These are phyloP conservation scores for Chlorella variabilis DNA, from an alignment of 163 green algal species.

Conservation along the genomic window DNA sequence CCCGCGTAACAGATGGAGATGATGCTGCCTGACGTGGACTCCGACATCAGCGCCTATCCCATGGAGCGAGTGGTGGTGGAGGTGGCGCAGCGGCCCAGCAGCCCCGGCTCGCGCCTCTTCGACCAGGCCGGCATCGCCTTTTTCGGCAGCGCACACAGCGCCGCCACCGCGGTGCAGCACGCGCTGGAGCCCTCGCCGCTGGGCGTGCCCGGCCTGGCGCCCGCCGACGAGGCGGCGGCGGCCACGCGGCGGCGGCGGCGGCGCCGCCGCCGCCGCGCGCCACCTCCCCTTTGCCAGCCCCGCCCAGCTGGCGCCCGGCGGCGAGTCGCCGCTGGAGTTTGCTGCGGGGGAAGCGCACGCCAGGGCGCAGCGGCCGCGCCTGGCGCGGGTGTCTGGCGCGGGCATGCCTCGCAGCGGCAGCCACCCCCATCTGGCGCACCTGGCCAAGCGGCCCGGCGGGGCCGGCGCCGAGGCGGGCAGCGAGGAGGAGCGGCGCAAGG, in stretches of 20 bases:
- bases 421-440: conserved; percentile 21
- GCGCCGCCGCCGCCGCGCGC: not conserved
- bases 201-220: not conserved
- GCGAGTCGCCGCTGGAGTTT: not conserved
- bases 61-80: conserved; percentile 20
- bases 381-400: not conserved
- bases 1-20: conserved; percentile 12
- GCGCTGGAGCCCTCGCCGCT: conserved; percentile 29
- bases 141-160: not conserved
- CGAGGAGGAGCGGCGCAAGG: conserved; percentile 6
- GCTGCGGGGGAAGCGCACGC: not conserved
- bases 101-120: conserved; percentile 19
- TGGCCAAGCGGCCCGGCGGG: not conserved
- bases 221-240: not conserved
- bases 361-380: not conserved
- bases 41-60: conserved; percentile 25
- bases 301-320: not conserved
- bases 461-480: not conserved
- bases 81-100: conserved; percentile 11
- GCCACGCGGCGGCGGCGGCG: not conserved
- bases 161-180: not conserved
- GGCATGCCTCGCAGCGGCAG: conserved; percentile 16
- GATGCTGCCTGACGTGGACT: conserved; percentile 30
- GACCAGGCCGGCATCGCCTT: conserved; percentile 34
- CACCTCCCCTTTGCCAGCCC: not conserved